Evolutionary conservation across 2,329 filamentous ascomycete species (phyloP).

Genomic region (Cercospora nicotianae): DNA sequence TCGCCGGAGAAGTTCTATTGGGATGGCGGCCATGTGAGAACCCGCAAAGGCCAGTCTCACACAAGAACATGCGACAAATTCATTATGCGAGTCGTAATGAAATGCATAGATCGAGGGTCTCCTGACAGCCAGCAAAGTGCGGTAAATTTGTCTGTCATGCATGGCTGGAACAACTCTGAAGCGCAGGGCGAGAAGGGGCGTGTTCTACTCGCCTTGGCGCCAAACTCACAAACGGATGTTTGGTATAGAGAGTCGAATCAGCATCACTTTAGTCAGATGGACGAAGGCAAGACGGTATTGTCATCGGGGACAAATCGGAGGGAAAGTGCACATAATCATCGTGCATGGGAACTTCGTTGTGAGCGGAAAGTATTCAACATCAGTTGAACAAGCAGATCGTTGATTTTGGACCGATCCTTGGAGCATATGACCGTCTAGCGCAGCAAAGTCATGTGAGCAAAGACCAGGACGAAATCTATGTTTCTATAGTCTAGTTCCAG

Average conservation of each 20-base stretch:
- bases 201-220: neutral
- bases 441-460: too few species aligned
- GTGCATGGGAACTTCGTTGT: conserved; percentile 1
- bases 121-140: neutral
- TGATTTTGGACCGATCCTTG: too few species aligned
- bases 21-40: neutral
- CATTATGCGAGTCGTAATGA: neutral
- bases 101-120: neutral
- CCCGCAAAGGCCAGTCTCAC: neutral
- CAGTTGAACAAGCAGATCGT: neutral
- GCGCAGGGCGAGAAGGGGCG: neutral
- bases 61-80: neutral
- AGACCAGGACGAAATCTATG: too few species aligned
- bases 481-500: too few species aligned
- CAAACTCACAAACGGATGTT: neutral
- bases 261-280: neutral
- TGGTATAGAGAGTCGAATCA: neutral
- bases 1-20: neutral
- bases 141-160: neutral
- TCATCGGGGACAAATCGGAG: neutral
- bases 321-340: neutral
- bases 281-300: neutral
- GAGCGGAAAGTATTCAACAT: neutral
- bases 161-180: conserved; percentile 1
- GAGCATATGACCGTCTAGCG: too few species aligned